These are phyloP conservation scores for Jamesozyma spencerorum DNA, from an alignment of 805 yeast genomes.

Conservation along the genomic window DNA sequence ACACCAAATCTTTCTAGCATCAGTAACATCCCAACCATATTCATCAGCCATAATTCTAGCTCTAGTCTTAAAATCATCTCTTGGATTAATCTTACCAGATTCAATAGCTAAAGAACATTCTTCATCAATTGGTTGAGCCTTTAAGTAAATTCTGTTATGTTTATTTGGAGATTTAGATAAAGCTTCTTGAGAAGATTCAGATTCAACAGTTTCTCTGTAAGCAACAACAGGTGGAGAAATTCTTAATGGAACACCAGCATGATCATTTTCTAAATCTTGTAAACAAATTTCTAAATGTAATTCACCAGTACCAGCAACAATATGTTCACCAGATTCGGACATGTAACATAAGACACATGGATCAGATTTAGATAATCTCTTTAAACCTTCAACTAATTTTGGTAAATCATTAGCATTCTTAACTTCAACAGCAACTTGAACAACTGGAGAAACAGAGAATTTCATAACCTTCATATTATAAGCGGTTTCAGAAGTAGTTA, in stretches of 20 bases:
- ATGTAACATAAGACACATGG: constrained; percentile 91
- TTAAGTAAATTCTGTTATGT: constrained; percentile 98
- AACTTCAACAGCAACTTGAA: constrained; percentile 98
- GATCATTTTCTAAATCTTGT: constrained; percentile 92
- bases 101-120: constrained; percentile 90
- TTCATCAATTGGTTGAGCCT: constrained; percentile 93
- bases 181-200: constrained; percentile 90
- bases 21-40: constrained; percentile 98
- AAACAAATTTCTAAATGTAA: constrained; percentile 98
- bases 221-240: constrained; percentile 96
- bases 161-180: constrained; percentile 99
- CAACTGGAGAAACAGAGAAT: constrained; percentile 99
- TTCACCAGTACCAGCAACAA: constrained; percentile 99
- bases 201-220: constrained; percentile 96
- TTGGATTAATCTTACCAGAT: constrained; percentile 81
- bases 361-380: constrained; percentile 98
- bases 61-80: constrained; percentile 98
- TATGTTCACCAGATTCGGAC: constrained; percentile 96
- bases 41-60: constrained; percentile 98
- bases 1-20: constrained; percentile 99
- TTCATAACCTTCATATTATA: constrained; percentile 99
- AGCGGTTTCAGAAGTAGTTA: constrained; percentile 91
- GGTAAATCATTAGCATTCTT: constrained; percentile 99
- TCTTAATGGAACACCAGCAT: constrained; percentile 98
- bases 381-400: constrained; percentile 98